Base-by-base conservation (phyloP, 1,284 basidiomycete species). In the Marasmius tenuissimus region DNA sequence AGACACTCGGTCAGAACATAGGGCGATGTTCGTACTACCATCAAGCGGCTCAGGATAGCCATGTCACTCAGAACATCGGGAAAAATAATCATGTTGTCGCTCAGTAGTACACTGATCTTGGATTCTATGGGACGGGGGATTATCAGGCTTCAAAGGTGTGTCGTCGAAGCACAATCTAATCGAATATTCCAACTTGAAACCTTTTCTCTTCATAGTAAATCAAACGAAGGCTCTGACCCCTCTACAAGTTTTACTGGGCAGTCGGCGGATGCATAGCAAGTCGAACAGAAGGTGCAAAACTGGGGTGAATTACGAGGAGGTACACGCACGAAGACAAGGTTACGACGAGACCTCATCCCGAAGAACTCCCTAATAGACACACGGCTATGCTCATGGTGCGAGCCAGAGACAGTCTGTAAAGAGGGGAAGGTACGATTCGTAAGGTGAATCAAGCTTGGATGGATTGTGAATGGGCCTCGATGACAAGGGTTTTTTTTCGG, bases 251-350 rank as follows among this genome's bases (percentile, higher is more conserved):
- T 92, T 59, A 91, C 91, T 0, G 92, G 91, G 1, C 92, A 96
- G 70, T 86, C 91, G 62, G 87, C 89, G 4, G 96, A 98, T 73
- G 83, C 92, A 4, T 88, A 88, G 0, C 86, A 91, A 73, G 95
- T 97, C 1, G 88, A 97, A 42, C n/a, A n/a, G n/a, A 98, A 98
- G 73, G 98, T 96, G 69, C 96, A 97, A 77, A 76, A 98, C 61
- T 90, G 88, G 88, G 27, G 2, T 27, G 27, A 4, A 27, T 4
- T 4, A 27, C 10, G 83, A 89, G 10, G 87, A 86, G 22, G 93
- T 91, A 59, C 98, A 98, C 72, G 93, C 88, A 18, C 79, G 87
- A 70, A 77, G 95, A 67, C 78, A 81, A 73, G 94, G 94, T 94
- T 65, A 10, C 61, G 71, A 77, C 2, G 69, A 76, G 11, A 66